Evolutionary conservation across 2,329 filamentous ascomycete species (phyloP), one percentile per base, ranked within the genome.

Genomic region (Basipetospora chlamydospora): DNA sequence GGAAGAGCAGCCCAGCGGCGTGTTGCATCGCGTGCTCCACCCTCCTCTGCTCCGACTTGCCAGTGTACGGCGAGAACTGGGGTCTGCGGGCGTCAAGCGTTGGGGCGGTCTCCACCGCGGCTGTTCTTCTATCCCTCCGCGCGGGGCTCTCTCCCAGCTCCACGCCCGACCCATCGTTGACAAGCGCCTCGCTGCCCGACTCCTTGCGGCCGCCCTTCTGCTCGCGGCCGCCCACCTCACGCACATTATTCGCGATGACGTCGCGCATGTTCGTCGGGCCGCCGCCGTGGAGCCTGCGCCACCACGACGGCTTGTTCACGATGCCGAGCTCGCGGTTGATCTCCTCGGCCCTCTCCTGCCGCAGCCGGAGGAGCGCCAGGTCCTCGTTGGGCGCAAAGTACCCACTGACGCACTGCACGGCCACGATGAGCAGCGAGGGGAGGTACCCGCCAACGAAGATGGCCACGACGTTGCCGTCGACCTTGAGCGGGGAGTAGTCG

Each of bases 341-440:
- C 17, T 60, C 54, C 4, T 60, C 58, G 6, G 71, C 74, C 7
- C 77, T 68, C 23, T 61, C 53, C 4, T 69, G 65, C 34, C 80
- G 67, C 52, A 80, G 75, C 21, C 66, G 60, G 23, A 80, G 68
- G n/a, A 85, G 63, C 36, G 75, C 64, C 39, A 63, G 64, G 49
- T 86, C 80, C 53, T 86, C 80, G 45, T 86, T 86, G 15, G 72
- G 67, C 21, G 71, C 67, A n/a, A 67, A 43, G 46, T 70, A 73
- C 10, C 78, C 80, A 26, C 66, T 66, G 4, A 63, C 38, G 40
- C 63, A 53, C 42, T 77, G 67, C 26, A 73, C 53, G 16, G 65
- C 45, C 29, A 81, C 43, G 33, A 81, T 71, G 12, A 77, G 51
- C 2, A 86, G 55, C 2, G 64, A 54, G 0, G 76, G 74, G 2